These are phyloP conservation scores for Candida taoyuanica DNA, from an alignment of 805 yeast species.

Conservation along the genomic window DNA sequence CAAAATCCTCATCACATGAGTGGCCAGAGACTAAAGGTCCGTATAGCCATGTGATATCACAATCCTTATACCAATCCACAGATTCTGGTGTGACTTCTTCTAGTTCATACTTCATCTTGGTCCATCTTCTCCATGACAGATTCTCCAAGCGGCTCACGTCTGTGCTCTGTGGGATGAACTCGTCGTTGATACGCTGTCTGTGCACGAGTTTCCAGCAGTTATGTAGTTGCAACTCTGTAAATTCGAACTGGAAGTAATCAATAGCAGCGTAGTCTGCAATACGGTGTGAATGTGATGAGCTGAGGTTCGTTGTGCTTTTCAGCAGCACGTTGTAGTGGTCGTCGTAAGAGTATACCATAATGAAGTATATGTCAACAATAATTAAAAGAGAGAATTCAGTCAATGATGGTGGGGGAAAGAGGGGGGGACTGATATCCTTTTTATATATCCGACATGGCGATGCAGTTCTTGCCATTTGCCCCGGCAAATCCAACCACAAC, in stretches of 20 bases:
- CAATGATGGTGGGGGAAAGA: no score
- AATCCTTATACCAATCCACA: constrained; percentile 92
- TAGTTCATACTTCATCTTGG: constrained; percentile 63
- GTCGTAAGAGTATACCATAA: constrained; percentile 23
- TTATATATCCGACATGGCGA: background rate
- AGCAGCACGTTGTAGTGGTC: constrained; percentile 23
- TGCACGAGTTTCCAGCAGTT: constrained; percentile 40
- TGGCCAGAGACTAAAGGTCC: constrained; percentile 54
- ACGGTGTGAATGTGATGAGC: constrained; percentile 7
- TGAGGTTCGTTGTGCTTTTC: constrained; percentile 12
- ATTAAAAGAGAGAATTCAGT: no score
- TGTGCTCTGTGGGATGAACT: constrained; percentile 31
- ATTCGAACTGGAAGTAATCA: constrained; percentile 37
- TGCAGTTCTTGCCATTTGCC: background rate
- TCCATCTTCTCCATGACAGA: constrained; percentile 96
- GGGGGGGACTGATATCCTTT: background rate
- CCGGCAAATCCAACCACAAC: no score
- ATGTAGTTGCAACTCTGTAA: constrained; percentile 33
- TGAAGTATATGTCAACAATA: no score
- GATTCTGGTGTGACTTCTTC: constrained; percentile 68
- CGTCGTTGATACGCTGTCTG: constrained; percentile 24
- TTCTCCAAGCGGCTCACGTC: constrained; percentile 56
- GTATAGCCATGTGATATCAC: constrained; percentile 92
- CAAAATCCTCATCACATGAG: constrained; percentile 13
- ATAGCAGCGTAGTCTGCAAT: constrained; percentile 25